Base-by-base conservation (phyloP, 2,329 filamentous ascomycete species). In the Paecilomyces fulvus region DNA sequence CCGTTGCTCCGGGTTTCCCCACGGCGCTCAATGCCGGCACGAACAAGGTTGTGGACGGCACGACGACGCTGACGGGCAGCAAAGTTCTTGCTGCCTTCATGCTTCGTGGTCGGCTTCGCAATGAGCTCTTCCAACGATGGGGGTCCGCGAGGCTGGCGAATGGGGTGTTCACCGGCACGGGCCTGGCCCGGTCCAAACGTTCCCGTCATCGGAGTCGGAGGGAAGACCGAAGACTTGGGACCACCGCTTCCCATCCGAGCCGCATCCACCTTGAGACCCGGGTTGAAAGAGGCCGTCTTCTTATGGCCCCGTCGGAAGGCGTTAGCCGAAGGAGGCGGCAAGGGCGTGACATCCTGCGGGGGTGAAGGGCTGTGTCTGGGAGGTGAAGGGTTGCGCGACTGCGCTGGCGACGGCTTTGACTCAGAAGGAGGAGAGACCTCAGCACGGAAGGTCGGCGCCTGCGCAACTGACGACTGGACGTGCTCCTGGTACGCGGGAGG, bases 1-100 rank as follows among this genome's bases (percentile, higher is more conserved):
- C 79, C 79, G 52, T 81, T 84, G 60, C 87, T 89, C 57, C 86
- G 79, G 75, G 82, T 88, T 79, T 82, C 70, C n/a, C 71, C 82
- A 56, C 92, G 90, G 58, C 94, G 89, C 68, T 91, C 90, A 60
- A 94, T 82, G 14, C 92, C 92, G 55, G 92, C 92, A 62, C 89
- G 89, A 59, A 96, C 89, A 52, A 99, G 83, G 70, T 91, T 96
- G 77, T 92, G 86, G 49, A 99, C 86, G 25, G 94, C 94, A 65
- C 89, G 91, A 61, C 92, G 90, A 58, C 94, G 90, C 67, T 95
- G 92, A 59, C 94, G 91, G 56, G 91, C 86, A 10, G 89, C 88
- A 75, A 99, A 99, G 78, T 99, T 99, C 83, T 96, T 79, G 84
- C 92, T 96, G 23, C 92, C 94, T 72, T 97, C 92, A 61, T 92